phyloP scores from a whole-genome alignment of 805 yeast genomes.

The Zygosaccharomyces gambellarensis region DNA sequence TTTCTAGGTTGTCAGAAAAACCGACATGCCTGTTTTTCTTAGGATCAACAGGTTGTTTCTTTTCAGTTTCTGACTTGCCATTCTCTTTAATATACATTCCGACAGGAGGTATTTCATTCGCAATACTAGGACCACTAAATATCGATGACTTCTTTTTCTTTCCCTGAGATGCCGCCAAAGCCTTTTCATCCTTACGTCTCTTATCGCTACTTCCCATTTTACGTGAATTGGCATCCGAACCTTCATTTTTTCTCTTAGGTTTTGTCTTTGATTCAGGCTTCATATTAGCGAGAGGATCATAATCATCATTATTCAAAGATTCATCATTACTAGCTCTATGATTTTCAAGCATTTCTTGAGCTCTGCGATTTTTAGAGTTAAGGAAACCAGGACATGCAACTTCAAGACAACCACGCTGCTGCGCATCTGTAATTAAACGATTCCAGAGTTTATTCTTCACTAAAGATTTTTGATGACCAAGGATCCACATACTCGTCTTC shows the following conservation, averaged over 20 bases:
- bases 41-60: constrained; percentile 1
- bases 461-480: constrained; percentile 74
- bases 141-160: constrained; percentile 32
- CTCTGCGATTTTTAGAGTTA: constrained; percentile 15
- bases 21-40: constrained; percentile 18
- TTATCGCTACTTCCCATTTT: constrained; percentile 1
- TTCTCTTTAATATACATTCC: constrained; percentile 19
- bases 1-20: constrained; percentile 20
- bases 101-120: constrained; percentile 5
- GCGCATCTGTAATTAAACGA: constrained; percentile 62
- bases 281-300: constrained; percentile 11
- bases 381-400: constrained; percentile 31
- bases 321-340: constrained; percentile 10
- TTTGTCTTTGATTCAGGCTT: constrained; percentile 5
- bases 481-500: constrained; percentile 82
- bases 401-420: constrained; percentile 37
- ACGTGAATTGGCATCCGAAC: constrained; percentile 1
- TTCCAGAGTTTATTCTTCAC: constrained; percentile 67
- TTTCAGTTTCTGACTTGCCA: constrained; percentile 5
- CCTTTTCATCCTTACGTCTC: constrained; percentile 1
- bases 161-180: constrained; percentile 15
- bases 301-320: constrained; percentile 7
- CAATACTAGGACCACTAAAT: constrained; percentile 25
- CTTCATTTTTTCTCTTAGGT: constrained; percentile 6
- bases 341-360: constrained; percentile 14